A percentile compares a stretch with the other conserved stretches of the same genome.
Evolutionary conservation across 2,329 filamentous ascomycete species (phyloP).

Genomic region (Pezicula radicicola): DNA sequence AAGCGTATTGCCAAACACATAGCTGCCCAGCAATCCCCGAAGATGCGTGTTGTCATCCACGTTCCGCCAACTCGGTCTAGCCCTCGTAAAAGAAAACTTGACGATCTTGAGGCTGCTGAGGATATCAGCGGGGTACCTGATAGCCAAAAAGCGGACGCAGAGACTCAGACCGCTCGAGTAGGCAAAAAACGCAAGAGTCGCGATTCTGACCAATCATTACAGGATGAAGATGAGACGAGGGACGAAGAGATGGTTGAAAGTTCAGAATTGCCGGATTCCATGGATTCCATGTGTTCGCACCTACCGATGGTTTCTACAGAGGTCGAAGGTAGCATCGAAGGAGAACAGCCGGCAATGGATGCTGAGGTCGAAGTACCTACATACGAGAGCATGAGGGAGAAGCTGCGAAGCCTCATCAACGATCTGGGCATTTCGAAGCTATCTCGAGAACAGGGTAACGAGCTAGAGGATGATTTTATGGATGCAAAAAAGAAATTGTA

Average conservation of each 20-base stretch:
- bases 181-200: neutral
- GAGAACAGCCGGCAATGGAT: neutral
- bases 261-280: neutral
- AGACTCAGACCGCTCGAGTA: neutral
- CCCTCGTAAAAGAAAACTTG: constrained; percentile 11
- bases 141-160: constrained; percentile 14
- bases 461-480: constrained; percentile 76
- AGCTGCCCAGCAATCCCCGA: neutral
- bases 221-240: neutral
- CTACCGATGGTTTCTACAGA: neutral
- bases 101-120: constrained; percentile 4
- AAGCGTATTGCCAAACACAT: too few species aligned
- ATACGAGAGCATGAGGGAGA: constrained; percentile 46
- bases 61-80: neutral
- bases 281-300: neutral
- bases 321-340: neutral
- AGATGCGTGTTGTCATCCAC: neutral
- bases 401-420: constrained; percentile 54
- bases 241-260: neutral
- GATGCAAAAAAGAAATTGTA: constrained; percentile 74
- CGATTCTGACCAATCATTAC: neutral
- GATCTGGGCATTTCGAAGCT: constrained; percentile 58
- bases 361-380: constrained; percentile 14
- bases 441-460: constrained; percentile 61
- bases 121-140: constrained; percentile 15